Conservation (phyloP, 768 basidiomycete species). For the Pleurotus sapidus region DNA sequence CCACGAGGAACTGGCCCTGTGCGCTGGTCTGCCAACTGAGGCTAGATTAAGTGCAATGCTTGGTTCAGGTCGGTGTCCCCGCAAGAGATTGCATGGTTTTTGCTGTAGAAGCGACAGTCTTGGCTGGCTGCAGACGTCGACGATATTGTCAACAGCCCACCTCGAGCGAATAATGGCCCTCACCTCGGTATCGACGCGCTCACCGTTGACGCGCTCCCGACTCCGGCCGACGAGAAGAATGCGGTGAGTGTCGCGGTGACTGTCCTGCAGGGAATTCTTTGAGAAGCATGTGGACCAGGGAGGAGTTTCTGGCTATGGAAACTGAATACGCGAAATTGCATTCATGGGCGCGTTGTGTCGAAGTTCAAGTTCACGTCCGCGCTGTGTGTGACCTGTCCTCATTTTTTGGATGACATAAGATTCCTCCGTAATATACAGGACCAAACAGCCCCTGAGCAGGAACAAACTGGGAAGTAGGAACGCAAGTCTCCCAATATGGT, state of each 20-base stretch:
- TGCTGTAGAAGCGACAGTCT: neutral
- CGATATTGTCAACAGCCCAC: too few species aligned
- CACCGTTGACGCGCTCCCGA: neutral
- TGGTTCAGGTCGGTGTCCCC: neutral
- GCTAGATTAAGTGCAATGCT: neutral
- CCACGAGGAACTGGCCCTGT: neutral
- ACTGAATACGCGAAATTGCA: conserved; percentile 4
- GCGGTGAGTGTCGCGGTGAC: neutral
- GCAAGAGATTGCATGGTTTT: neutral
- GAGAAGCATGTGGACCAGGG: neutral
- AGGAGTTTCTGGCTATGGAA: conserved; percentile 1
- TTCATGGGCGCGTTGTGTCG: conserved; percentile 5
- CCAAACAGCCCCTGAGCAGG: neutral
- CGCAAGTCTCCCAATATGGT: too few species aligned
- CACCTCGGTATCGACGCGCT: neutral
- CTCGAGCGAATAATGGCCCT: too few species aligned
- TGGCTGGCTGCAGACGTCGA: too few species aligned
- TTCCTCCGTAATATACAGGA: neutral
- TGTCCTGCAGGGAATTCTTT: neutral
- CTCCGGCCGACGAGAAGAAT: neutral
- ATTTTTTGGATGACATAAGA: neutral
- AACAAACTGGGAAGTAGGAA: neutral
- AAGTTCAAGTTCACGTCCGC: neutral
- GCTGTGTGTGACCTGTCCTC: neutral
- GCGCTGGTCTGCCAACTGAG: neutral